phyloP scores from a whole-genome alignment of 1,139 yeast species.

The Kurtzmaniella quercitrusa region DNA sequence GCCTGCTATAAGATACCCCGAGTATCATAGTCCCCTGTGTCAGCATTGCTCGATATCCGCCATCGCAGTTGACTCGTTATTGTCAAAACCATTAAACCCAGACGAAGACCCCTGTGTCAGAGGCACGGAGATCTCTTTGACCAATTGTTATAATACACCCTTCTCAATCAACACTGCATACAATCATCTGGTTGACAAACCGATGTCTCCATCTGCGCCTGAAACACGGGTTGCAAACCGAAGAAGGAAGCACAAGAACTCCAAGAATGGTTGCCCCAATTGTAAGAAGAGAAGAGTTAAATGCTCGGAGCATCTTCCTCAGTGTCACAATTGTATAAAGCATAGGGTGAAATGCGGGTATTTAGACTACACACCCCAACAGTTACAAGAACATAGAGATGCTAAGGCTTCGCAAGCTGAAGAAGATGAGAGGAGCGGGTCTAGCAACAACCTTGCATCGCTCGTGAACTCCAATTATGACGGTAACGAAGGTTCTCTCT shows the following conservation, averaged over 20 bases:
- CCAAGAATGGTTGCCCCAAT: conserved; percentile 39
- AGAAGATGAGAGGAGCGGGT: conserved; percentile 5
- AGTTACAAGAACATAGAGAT: conserved; percentile 25
- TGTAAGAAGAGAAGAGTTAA: conserved; percentile 43
- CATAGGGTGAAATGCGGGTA: conserved; percentile 41
- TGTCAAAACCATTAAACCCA: no score
- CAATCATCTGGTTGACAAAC: neutral
- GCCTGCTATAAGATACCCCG: no score
- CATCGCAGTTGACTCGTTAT: no score
- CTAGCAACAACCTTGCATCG: conserved; percentile 10
- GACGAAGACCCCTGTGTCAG: no score
- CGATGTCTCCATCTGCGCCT: neutral
- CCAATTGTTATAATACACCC: neutral
- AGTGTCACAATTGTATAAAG: conserved; percentile 38
- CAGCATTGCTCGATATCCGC: no score
- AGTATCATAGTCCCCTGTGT: no score
- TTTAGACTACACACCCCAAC: conserved; percentile 31
- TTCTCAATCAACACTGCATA: neutral
- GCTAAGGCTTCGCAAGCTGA: conserved; percentile 12
- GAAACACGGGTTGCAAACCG: neutral
- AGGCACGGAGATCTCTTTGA: no score
- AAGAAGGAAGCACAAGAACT: conserved; percentile 29
- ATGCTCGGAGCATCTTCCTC: conserved; percentile 41
- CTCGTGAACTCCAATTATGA: neutral
- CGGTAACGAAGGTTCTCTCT: neutral